Base-by-base conservation (phyloP, 2,329 filamentous ascomycete species). In the Pseudocercospora vitis region DNA sequence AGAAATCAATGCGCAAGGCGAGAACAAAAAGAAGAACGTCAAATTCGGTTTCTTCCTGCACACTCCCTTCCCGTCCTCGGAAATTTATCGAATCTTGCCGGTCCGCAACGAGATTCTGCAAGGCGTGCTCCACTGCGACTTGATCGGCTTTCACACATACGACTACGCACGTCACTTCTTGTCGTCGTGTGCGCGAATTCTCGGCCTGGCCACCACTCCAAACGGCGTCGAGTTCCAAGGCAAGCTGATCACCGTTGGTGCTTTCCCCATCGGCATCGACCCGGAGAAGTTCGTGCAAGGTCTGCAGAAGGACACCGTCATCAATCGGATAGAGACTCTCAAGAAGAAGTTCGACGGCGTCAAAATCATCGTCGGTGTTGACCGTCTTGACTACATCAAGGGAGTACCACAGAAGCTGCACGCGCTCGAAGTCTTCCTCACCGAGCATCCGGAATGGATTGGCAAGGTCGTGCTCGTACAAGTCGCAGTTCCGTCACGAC, bases 31-130 rank as follows among this genome's bases (percentile, higher is more conserved):
- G 18, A 89, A 91, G 76, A 95, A 96, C 63, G 85, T 97, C 74
- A 96, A 95, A 78, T 94, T 99, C 65, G 94, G 92, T 62, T 97
- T 97, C 81, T 99, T 97, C 79, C 78, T 97, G 29, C 94, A 99
- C 72, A 97, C 94, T 0, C 92, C 94, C 0, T 99, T 97, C 74
- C 94, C 94, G 9, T 95, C 89, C 70, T 95, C 89, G 64, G 92
- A 97, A 73, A 96, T 97, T 68, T 97, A 96, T 75, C 85, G 94
- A 59, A 96, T 97, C 61, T 78, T 97, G 7, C 94, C 94, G 0
- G 92, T 97, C 24, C 84, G 94, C 59, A 91, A 96, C 70, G 86
- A 90, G 66, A 85, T 97, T 47, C 81, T 99, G 39, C 81, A 87
- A 45, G 91, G 94, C 52, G 84, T 97, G 32, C 80, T 99, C 28